These are phyloP conservation scores for Xylaria scruposa DNA, from an alignment of 495 filamentous ascomycete genomes.

Conservation along the genomic window DNA sequence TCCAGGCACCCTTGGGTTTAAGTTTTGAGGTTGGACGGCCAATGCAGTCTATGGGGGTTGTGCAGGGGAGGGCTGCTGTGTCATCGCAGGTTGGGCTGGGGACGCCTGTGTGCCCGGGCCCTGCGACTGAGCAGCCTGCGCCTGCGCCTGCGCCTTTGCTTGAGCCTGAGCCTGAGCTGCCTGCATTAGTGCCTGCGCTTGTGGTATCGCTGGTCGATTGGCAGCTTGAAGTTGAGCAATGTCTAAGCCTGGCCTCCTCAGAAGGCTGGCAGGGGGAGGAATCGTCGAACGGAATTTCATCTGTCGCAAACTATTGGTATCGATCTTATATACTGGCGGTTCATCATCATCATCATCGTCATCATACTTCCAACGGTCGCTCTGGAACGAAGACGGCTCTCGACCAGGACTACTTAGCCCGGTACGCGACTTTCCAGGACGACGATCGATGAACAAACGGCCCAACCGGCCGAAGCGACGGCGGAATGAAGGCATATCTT, in stretches of 20 bases:
- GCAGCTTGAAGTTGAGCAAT: conserved; percentile 29
- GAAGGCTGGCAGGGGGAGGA: conserved; percentile 53
- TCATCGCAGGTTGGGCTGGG: conserved; percentile 15
- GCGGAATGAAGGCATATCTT: conserved; percentile 64
- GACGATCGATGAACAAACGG: conserved; percentile 82
- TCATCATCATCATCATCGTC: conserved; percentile 75
- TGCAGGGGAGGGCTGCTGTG: conserved; percentile 4
- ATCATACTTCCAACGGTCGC: conserved; percentile 86
- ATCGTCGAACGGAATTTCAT: conserved; percentile 77
- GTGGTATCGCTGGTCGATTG: conserved; percentile 36
- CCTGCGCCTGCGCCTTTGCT: conserved; percentile 47
- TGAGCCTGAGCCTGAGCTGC: conserved; percentile 40
- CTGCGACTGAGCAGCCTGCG: conserved; percentile 22
- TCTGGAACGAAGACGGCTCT: conserved; percentile 58
- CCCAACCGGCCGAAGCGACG: conserved; percentile 77
- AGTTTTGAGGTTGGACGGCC: neutral
- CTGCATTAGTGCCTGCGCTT: conserved; percentile 33
- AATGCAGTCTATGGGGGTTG: conserved; percentile 20
- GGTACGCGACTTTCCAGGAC: conserved; percentile 34
- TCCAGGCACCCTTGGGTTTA: conserved; percentile 5
- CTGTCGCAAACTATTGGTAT: conserved; percentile 72
- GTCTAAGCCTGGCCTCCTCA: conserved; percentile 36
- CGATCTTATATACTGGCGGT: conserved; percentile 67
- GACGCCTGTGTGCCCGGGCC: conserved; percentile 23
- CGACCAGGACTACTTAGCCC: conserved; percentile 59